Conservation (phyloP, 495 filamentous ascomycete species). For the Aspergillus steynii region DNA sequence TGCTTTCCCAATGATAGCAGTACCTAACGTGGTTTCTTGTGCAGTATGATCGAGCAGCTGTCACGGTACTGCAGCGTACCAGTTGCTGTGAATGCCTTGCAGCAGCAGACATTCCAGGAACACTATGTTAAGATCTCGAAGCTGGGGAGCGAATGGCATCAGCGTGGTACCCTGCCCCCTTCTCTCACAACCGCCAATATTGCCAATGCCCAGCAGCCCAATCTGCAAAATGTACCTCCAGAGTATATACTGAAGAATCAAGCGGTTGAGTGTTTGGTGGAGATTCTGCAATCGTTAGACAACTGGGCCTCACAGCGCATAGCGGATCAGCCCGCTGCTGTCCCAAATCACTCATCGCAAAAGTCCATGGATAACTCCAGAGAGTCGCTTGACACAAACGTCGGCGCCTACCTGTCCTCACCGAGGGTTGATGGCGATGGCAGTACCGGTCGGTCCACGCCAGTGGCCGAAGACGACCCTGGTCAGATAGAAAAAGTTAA, state of each 20-base stretch:
- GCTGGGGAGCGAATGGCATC: constrained; percentile 73
- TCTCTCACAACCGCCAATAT: constrained; percentile 80
- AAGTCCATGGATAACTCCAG: constrained; percentile 74
- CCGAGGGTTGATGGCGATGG: constrained; percentile 53
- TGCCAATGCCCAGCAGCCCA: constrained; percentile 37
- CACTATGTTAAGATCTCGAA: constrained; percentile 61
- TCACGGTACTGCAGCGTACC: constrained; percentile 78
- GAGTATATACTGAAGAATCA: constrained; percentile 89
- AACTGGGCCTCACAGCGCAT: constrained; percentile 86
- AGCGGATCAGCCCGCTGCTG: constrained; percentile 52
- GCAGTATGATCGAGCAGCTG: constrained; percentile 84
- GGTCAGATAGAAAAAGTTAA: constrained; percentile 90
- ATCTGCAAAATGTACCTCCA: constrained; percentile 65
- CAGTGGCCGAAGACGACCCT: constrained; percentile 82
- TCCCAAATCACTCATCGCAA: constrained; percentile 54
- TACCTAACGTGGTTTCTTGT: background rate
- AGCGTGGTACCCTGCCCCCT: constrained; percentile 79
- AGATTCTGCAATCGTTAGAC: constrained; percentile 83
- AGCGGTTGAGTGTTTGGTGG: constrained; percentile 83
- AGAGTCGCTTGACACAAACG: constrained; percentile 73
- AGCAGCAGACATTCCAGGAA: constrained; percentile 85
- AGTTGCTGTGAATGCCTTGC: constrained; percentile 66
- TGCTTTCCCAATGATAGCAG: background rate
- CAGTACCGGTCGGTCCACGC: constrained; percentile 68
- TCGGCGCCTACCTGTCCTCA: constrained; percentile 48